These are phyloP conservation scores for Brettanomyces sp. DNA, from an alignment of 805 yeast species.

Conservation along the genomic window DNA sequence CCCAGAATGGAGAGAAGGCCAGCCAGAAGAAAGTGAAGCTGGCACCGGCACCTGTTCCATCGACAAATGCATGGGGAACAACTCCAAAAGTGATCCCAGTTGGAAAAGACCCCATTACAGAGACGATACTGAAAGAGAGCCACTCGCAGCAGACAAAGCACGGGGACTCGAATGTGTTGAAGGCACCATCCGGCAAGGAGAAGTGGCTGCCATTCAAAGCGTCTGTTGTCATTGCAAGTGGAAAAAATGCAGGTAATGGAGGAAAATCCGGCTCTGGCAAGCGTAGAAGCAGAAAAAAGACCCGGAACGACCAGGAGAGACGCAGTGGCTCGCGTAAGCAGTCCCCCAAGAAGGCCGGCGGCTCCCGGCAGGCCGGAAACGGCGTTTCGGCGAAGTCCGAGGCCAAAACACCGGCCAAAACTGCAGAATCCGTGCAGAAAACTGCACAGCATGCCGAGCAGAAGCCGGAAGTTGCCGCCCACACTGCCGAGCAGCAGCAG, in stretches of 20 bases:
- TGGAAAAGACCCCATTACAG: conserved; percentile 28
- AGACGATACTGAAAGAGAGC: conserved; percentile 18
- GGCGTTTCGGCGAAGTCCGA: not conserved
- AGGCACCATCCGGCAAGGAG: conserved; percentile 37
- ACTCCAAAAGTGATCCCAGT: conserved; percentile 16
- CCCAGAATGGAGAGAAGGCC: not conserved
- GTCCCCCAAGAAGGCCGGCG: not conserved
- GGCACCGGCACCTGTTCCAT: conserved; percentile 62
- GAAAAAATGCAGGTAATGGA: conserved; percentile 9
- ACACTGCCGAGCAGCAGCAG: not conserved
- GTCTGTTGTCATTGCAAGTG: conserved; percentile 32
- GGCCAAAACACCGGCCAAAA: not conserved
- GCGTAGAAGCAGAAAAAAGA: conserved; percentile 3
- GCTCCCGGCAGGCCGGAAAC: not conserved
- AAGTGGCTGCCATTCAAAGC: conserved; percentile 71
- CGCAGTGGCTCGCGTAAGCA: not conserved
- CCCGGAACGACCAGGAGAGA: not conserved
- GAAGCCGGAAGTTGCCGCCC: not conserved
- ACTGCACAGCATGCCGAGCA: not conserved
- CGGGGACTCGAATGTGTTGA: conserved; percentile 2
- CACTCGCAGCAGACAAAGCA: not conserved
- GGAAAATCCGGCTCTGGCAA: conserved; percentile 1
- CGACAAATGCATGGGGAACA: conserved; percentile 52
- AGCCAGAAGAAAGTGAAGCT: conserved; percentile 24
- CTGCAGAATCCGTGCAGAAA: not conserved